Evolutionary conservation across 768 basidiomycete species (phyloP).

Genomic region (Calocybe gangraenosa): DNA sequence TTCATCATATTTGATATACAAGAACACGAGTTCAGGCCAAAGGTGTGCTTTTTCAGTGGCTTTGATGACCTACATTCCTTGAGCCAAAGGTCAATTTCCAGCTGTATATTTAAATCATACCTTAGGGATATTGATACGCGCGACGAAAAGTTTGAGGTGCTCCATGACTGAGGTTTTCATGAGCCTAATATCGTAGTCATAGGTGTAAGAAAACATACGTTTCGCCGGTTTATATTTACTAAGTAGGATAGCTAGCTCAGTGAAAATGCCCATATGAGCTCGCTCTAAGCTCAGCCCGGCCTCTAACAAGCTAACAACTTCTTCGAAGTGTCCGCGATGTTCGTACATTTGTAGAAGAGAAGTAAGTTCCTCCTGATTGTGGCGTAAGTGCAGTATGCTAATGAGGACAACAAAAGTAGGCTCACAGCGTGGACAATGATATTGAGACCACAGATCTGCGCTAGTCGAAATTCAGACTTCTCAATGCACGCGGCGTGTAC

Average conservation of each 20-base stretch:
- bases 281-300: constrained; percentile 95
- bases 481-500: constrained; percentile 98
- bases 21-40: constrained; percentile 97
- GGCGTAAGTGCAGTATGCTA: constrained; percentile 5
- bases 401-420: constrained; percentile 1
- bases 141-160: constrained; percentile 93
- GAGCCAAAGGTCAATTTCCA: neutral
- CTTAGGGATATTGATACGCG: constrained; percentile 98
- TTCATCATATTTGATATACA: constrained; percentile 98
- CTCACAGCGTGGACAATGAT: constrained; percentile 87
- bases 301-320: constrained; percentile 87
- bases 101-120: constrained; percentile 20
- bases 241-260: constrained; percentile 85
- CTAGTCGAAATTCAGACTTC: constrained; percentile 94
- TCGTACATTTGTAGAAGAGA: constrained; percentile 82
- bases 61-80: constrained; percentile 69
- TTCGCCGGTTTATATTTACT: constrained; percentile 95
- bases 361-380: constrained; percentile 66
- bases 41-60: constrained; percentile 95
- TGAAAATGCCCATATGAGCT: constrained; percentile 99
- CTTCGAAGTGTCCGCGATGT: constrained; percentile 88
- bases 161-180: constrained; percentile 78
- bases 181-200: constrained; percentile 1
- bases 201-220: constrained; percentile 47
- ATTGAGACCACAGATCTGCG: constrained; percentile 98